phyloP scores from a whole-genome alignment of 169 alveolate species.

The Plasmodium gaboni region DNA sequence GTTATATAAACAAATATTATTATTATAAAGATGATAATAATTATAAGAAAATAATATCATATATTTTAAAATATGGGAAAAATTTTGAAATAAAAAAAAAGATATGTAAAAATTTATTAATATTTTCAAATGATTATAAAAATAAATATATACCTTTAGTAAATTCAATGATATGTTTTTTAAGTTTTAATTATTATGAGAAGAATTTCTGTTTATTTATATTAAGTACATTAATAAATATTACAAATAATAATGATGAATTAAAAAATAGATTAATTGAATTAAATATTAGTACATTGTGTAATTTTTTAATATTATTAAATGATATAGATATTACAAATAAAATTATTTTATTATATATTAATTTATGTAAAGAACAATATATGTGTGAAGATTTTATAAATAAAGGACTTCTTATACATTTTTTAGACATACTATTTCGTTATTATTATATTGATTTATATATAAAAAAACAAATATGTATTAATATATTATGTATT shows the following conservation, averaged over 20 bases:
- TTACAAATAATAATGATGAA: conserved; percentile 41
- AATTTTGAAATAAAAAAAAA: conserved; percentile 57
- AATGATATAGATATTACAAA: conserved; percentile 24
- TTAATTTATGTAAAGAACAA: conserved; percentile 38
- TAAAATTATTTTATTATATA: conserved; percentile 29
- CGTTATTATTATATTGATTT: conserved; percentile 19
- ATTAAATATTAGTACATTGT: conserved; percentile 14
- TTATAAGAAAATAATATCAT: conserved; percentile 46
- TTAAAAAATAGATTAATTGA: conserved; percentile 11
- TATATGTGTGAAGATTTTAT: conserved; percentile 52
- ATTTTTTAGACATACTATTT: conserved; percentile 35
- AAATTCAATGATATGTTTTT: conserved; percentile 30
- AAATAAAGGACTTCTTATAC: conserved; percentile 33
- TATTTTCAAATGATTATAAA: conserved; percentile 55
- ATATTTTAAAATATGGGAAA: conserved; percentile 35
- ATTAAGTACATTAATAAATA: conserved; percentile 44
- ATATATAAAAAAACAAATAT: conserved; percentile 35
- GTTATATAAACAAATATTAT: conserved; percentile 25
- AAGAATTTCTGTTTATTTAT: conserved; percentile 35
- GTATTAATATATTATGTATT: conserved; percentile 55
- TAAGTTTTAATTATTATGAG: conserved; percentile 1
- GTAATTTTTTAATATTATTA: conserved; percentile 32
- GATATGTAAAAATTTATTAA: conserved; percentile 30
- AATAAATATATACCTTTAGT: conserved; percentile 30
- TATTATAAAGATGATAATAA: conserved; percentile 25